phyloP scores from a whole-genome alignment of 495 filamentous ascomycete species.

The Neurospora sp. region DNA sequence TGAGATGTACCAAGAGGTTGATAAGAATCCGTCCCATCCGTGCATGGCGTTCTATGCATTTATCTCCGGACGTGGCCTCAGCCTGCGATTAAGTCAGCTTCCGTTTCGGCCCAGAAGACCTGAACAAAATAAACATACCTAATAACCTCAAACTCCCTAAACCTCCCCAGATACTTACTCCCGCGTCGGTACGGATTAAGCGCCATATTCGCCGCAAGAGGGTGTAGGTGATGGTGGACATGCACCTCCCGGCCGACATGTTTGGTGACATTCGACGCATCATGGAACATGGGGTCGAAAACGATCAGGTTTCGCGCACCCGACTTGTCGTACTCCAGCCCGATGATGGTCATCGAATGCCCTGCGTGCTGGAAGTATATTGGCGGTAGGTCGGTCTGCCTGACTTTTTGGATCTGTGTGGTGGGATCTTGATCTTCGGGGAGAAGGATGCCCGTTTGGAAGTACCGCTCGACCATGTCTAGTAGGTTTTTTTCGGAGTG shows the following conservation, averaged over 20 bases:
- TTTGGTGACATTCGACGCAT: conserved; percentile 50
- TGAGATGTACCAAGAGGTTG: not conserved
- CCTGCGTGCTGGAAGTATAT: conserved; percentile 89
- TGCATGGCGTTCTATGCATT: not conserved
- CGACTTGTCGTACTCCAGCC: conserved; percentile 58
- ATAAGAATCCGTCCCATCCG: not conserved
- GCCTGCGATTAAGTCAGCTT: not conserved
- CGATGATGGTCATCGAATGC: conserved; percentile 88
- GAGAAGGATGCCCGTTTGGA: conserved; percentile 36
- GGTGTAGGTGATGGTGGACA: conserved; percentile 35
- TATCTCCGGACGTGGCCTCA: not conserved
- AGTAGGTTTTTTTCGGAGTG: conserved; percentile 40
- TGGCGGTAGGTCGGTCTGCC: conserved; percentile 61
- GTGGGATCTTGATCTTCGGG: conserved; percentile 4
- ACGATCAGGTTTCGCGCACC: conserved; percentile 67
- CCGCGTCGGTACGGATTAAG: conserved; percentile 66
- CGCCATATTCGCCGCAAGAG: conserved; percentile 18
- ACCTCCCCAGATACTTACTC: conserved; percentile 54
- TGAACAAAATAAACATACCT: conserved; percentile 40
- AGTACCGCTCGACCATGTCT: conserved; percentile 63
- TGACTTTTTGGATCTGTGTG: conserved; percentile 38
- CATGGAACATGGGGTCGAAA: conserved; percentile 81
- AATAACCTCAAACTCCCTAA: conserved; percentile 67
- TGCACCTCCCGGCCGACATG: conserved; percentile 37
- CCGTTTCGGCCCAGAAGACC: not conserved